Evolutionary conservation across 2,329 filamentous ascomycete species (phyloP).

Genomic region (Gnomoniopsis smithogilvyi): DNA sequence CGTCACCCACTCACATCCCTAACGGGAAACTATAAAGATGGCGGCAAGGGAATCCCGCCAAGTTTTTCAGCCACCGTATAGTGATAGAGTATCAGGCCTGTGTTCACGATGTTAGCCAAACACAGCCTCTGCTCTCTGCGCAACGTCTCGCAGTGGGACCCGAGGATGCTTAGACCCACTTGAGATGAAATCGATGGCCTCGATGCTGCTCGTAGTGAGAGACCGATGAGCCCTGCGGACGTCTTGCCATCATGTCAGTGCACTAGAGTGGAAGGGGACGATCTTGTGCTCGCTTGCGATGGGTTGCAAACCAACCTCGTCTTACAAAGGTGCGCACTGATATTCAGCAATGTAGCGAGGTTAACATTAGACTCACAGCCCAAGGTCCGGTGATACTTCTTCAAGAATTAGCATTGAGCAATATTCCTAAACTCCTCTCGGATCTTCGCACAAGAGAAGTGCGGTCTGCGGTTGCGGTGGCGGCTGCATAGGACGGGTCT

Average conservation of each 20-base stretch:
- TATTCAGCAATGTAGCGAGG: constrained; percentile 1
- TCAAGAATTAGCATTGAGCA: not conserved
- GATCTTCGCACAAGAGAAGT: not conserved
- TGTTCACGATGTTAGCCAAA: not conserved
- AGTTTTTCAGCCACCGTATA: not conserved
- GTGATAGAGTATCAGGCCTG: constrained; percentile 6
- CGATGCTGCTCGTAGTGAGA: not conserved
- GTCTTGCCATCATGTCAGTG: constrained; percentile 19
- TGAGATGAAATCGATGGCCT: not conserved
- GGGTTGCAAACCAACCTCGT: not conserved
- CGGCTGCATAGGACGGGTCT: constrained; percentile 1
- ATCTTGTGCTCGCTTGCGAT: constrained; percentile 3
- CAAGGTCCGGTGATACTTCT: not conserved
- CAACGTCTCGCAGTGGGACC: not conserved
- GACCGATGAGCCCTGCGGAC: not conserved
- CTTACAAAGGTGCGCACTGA: not conserved
- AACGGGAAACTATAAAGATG: not conserved
- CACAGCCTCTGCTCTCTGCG: constrained; percentile 2
- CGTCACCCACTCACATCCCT: not conserved
- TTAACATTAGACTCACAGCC: constrained; percentile 9
- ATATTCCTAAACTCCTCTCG: not conserved
- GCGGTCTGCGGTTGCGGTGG: not conserved
- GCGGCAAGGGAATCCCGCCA: not conserved
- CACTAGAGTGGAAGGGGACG: constrained; percentile 1
- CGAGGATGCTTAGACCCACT: constrained; percentile 5